Evolutionary conservation across 2,329 filamentous ascomycete species (phyloP).

Genomic region (Immersiporthe knoxdaviesiana): DNA sequence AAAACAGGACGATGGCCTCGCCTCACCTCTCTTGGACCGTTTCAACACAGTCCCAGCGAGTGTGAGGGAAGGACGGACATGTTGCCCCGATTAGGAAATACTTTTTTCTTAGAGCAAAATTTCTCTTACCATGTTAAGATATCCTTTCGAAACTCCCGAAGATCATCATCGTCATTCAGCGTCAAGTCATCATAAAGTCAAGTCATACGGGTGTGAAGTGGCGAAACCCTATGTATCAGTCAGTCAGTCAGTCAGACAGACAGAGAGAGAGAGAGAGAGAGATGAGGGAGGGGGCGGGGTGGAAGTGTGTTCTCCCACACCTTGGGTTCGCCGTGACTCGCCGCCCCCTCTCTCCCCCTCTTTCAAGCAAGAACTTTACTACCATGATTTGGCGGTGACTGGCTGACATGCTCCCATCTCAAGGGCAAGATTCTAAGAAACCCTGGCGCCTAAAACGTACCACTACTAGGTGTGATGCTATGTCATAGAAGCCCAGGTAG

Average conservation of each 20-base stretch:
- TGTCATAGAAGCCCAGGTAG: neutral
- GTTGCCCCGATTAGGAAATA: neutral
- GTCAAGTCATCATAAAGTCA: constrained; percentile 1
- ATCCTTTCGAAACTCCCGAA: neutral
- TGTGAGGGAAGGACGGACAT: neutral
- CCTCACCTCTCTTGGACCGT: neutral
- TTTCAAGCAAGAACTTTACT: neutral
- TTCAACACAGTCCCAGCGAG: neutral
- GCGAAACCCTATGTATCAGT: neutral
- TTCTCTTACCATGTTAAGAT: neutral
- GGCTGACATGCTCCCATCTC: constrained; percentile 1
- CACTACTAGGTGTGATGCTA: neutral
- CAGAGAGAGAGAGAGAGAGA: too few relatives aligned
- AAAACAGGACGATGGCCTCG: neutral
- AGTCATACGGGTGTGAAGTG: neutral
- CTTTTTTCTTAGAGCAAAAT: neutral
- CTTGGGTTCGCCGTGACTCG: neutral
- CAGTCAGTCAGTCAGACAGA: too few relatives aligned
- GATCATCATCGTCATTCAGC: neutral
- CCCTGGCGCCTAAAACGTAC: neutral
- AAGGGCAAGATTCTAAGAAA: neutral
- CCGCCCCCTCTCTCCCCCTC: neutral
- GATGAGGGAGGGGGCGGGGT: too few relatives aligned
- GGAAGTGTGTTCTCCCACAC: too few relatives aligned
- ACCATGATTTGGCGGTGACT: neutral